phyloP scores from a whole-genome alignment of 2,329 filamentous ascomycete species.

The Spiromastix sp. region DNA sequence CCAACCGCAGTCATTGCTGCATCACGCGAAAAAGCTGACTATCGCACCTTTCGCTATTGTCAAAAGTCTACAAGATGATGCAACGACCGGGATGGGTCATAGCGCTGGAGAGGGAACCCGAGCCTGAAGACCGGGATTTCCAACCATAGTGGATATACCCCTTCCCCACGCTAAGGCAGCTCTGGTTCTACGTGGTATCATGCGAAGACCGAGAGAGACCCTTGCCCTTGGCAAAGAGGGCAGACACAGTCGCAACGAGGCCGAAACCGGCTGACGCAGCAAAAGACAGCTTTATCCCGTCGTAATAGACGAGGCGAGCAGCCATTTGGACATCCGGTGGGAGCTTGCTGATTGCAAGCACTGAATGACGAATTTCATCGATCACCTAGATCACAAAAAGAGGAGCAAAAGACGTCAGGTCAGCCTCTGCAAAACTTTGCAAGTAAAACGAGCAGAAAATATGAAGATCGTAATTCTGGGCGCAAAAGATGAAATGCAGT shows the following conservation, averaged over 20 bases:
- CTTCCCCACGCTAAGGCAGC: no score
- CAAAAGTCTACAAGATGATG: no score
- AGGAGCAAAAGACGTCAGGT: no score
- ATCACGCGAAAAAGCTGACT: no score
- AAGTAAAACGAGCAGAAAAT: neutral
- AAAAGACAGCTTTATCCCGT: constrained; percentile 48
- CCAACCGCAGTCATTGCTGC: no score
- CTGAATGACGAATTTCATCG: constrained; percentile 51
- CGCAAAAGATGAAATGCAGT: constrained; percentile 15
- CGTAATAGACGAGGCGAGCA: constrained; percentile 50
- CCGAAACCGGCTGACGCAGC: constrained; percentile 44
- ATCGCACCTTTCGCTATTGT: no score
- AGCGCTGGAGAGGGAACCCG: no score
- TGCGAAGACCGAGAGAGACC: constrained; percentile 5
- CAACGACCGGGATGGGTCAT: no score
- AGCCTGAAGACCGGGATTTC: no score
- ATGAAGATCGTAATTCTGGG: neutral
- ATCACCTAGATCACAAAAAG: constrained; percentile 39
- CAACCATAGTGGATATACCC: no score
- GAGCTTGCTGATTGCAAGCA: constrained; percentile 44
- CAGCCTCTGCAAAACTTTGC: no score
- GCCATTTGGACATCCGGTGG: constrained; percentile 47
- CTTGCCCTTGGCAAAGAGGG: constrained; percentile 34
- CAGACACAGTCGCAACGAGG: constrained; percentile 38
- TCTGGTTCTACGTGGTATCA: no score